Evolutionary conservation across 331 rosid genomes (phyloP).

Genomic region (Rhamnella rubrinervis): DNA sequence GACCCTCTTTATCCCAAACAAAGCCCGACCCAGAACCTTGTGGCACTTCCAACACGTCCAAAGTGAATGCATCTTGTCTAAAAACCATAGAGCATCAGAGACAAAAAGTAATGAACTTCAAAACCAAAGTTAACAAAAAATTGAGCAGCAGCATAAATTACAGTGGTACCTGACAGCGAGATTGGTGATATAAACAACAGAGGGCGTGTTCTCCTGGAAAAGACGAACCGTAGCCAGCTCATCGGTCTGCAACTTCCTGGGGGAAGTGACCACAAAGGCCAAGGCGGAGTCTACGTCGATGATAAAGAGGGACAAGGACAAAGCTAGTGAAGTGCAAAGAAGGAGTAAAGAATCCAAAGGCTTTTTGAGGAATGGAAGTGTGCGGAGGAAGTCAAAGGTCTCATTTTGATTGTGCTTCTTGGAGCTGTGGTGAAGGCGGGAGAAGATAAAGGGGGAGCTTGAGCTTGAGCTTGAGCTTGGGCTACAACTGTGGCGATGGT

Average conservation of each 20-base stretch:
- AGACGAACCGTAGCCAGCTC: constrained; percentile 95
- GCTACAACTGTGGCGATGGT: constrained; percentile 12
- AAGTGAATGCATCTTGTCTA: constrained; percentile 94
- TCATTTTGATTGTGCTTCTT: not conserved
- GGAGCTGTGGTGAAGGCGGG: constrained; percentile 33
- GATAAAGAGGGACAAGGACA: constrained; percentile 56
- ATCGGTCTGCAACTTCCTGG: constrained; percentile 76
- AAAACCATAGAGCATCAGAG: constrained; percentile 15
- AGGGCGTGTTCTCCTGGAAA: constrained; percentile 88
- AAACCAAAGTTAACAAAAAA: constrained; percentile 1
- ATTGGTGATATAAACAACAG: constrained; percentile 94
- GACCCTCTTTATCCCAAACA: constrained; percentile 82
- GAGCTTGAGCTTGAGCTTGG: constrained; percentile 2
- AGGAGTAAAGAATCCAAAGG: constrained; percentile 51
- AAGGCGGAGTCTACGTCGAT: constrained; percentile 66
- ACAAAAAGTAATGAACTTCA: not conserved
- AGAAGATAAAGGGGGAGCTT: constrained; percentile 19
- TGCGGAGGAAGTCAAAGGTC: constrained; percentile 9
- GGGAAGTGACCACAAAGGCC: constrained; percentile 75
- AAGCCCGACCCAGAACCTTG: constrained; percentile 98
- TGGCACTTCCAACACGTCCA: constrained; percentile 92
- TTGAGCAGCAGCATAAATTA: not conserved
- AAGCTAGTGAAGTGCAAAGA: constrained; percentile 64
- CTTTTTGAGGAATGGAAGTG: constrained; percentile 18
- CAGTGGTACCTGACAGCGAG: constrained; percentile 65